phyloP scores from a whole-genome alignment of 2,329 filamentous ascomycete species.

The Epicoccum nigrum region DNA sequence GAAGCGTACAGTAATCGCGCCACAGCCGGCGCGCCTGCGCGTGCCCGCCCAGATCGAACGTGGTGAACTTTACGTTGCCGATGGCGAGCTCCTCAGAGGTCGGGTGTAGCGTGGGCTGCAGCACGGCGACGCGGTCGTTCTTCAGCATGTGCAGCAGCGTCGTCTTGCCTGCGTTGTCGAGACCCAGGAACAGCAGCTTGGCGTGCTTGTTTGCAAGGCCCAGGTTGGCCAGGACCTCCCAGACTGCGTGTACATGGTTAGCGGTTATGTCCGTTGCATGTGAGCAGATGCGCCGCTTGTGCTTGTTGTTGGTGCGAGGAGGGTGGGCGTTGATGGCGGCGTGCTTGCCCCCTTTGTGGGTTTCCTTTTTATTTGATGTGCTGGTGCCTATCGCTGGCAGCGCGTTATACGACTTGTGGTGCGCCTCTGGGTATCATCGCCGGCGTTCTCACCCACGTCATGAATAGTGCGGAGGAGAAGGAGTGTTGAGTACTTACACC shows the following conservation, averaged over 20 bases:
- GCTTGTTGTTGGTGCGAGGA: no score
- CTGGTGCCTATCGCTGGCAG: no score
- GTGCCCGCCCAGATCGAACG: slow-evolving; percentile 70
- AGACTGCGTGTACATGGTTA: slow-evolving; percentile 62
- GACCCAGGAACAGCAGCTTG: slow-evolving; percentile 72
- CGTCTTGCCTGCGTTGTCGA: slow-evolving; percentile 95
- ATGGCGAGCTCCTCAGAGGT: slow-evolving; percentile 68
- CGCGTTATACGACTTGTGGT: not conserved
- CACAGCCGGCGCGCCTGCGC: slow-evolving; percentile 49
- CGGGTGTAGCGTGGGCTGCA: slow-evolving; percentile 57
- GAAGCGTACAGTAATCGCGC: slow-evolving; percentile 46
- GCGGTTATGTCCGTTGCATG: not conserved
- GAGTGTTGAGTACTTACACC: slow-evolving; percentile 37
- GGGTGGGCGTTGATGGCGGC: not conserved
- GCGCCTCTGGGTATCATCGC: not conserved
- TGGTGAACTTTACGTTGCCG: slow-evolving; percentile 78
- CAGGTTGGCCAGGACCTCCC: slow-evolving; percentile 84
- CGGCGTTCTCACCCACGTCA: not conserved
- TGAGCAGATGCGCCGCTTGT: not conserved
- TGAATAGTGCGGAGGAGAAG: not conserved
- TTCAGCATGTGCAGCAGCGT: slow-evolving; percentile 97
- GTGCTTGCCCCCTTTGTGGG: not conserved
- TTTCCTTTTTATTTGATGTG: not conserved
- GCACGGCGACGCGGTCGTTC: slow-evolving; percentile 84
- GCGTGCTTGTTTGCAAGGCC: slow-evolving; percentile 95